Conservation (phyloP, 2,329 filamentous ascomycete genomes). For the Stromatinia cepivora region DNA sequence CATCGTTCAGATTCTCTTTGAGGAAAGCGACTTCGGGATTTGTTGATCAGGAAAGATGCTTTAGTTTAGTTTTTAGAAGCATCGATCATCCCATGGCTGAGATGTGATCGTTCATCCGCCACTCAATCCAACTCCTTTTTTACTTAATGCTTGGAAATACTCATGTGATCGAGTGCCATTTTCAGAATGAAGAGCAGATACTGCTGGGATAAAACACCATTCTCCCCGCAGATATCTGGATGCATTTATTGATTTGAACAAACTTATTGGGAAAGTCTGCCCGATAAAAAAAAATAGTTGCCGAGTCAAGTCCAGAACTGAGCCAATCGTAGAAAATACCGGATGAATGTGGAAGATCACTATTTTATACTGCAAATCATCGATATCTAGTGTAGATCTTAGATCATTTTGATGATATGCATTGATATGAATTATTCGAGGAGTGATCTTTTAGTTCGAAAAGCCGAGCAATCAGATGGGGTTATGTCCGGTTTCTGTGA, state of each 20-base stretch:
- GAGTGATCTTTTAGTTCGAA: background rate
- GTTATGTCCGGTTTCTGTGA: background rate
- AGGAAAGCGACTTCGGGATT: background rate
- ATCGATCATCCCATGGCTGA: constrained; percentile 3
- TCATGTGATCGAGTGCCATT: constrained; percentile 2
- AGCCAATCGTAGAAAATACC: background rate
- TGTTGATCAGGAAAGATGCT: background rate
- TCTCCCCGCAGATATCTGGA: background rate
- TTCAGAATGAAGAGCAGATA: background rate
- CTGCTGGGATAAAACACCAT: background rate
- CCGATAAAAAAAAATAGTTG: background rate
- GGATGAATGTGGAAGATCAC: background rate
- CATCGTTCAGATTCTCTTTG: background rate
- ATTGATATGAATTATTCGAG: background rate
- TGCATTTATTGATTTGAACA: background rate
- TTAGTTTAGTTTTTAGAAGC: background rate
- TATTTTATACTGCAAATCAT: background rate
- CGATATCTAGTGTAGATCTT: background rate
- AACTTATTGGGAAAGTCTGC: background rate
- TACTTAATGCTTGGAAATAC: background rate
- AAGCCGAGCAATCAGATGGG: background rate
- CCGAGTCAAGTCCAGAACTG: background rate
- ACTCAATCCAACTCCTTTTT: constrained; percentile 5
- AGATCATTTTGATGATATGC: constrained; percentile 1
- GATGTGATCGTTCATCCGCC: background rate